phyloP scores from a whole-genome alignment of 2,329 filamentous ascomycete genomes.

The Penicillium hordei region DNA sequence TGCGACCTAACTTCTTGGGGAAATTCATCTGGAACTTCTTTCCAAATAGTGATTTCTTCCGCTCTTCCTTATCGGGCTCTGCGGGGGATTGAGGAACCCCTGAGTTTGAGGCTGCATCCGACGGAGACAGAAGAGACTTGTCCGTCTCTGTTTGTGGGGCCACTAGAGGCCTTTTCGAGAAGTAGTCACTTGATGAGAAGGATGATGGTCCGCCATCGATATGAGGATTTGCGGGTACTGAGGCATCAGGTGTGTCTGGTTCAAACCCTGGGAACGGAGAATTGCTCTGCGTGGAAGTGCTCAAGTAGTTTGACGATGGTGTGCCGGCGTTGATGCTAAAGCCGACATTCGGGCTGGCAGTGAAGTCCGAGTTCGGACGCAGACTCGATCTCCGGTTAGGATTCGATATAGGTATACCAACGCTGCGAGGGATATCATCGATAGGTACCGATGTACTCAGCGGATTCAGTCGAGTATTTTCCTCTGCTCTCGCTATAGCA shows the following conservation, averaged over 20 bases:
- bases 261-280: constrained; percentile 31
- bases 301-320: constrained; percentile 31
- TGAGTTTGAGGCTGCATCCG: constrained; percentile 43
- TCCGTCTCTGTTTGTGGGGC: constrained; percentile 44
- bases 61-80: constrained; percentile 62
- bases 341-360: constrained; percentile 65
- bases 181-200: constrained; percentile 71
- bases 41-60: constrained; percentile 68
- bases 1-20: constrained; percentile 77
- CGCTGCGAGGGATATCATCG: constrained; percentile 36
- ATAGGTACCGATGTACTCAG: constrained; percentile 63
- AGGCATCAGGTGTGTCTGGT: constrained; percentile 34
- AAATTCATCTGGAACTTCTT: constrained; percentile 78
- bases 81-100: constrained; percentile 53
- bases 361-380: constrained; percentile 61
- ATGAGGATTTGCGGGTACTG: constrained; percentile 53
- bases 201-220: constrained; percentile 46
- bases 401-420: constrained; percentile 30
- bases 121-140: constrained; percentile 49
- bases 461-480: constrained; percentile 56
- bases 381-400: constrained; percentile 54
- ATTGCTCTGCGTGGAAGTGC: constrained; percentile 34
- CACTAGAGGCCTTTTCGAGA: constrained; percentile 59
- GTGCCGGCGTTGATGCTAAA: constrained; percentile 71
- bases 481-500: constrained; percentile 63